Conservation (phyloP, 495 filamentous ascomycete genomes). For the Podospora pseudoanserina region DNA sequence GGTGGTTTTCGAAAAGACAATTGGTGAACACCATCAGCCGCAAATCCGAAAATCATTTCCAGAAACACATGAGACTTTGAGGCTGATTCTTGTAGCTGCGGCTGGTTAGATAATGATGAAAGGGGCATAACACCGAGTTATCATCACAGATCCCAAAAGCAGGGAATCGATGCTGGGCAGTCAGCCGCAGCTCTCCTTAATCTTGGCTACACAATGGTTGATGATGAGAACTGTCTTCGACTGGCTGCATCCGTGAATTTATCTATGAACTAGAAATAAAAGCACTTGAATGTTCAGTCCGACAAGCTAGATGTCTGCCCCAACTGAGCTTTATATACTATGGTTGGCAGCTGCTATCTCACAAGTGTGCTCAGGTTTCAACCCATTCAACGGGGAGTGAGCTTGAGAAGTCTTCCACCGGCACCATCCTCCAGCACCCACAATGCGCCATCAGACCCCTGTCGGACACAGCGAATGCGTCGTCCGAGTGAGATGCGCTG, state of each 20-base stretch:
- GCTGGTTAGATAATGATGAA: neutral
- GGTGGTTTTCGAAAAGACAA: neutral
- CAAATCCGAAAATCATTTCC: neutral
- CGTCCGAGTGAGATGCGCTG: slow-evolving; percentile 34
- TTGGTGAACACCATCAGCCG: neutral
- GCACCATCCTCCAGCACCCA: slow-evolving; percentile 38
- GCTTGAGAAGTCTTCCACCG: slow-evolving; percentile 33
- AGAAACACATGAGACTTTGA: neutral
- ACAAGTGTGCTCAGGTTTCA: neutral
- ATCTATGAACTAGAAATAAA: too few relatives aligned
- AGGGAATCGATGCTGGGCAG: neutral
- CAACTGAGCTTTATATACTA: too few relatives aligned
- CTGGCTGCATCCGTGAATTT: neutral
- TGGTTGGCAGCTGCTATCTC: too few relatives aligned
- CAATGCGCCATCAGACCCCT: slow-evolving; percentile 34
- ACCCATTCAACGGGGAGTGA: slow-evolving; percentile 33
- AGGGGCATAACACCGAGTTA: neutral
- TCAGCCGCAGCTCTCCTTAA: neutral
- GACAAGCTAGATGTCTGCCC: too few relatives aligned
- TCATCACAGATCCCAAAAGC: neutral
- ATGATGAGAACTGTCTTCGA: neutral
- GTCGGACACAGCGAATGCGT: slow-evolving; percentile 35
- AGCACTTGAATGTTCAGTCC: too few relatives aligned
- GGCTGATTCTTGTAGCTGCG: neutral
- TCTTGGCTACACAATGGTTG: neutral